Percentiles rank a stretch among this genome's conserved stretches.
These are phyloP conservation scores for Colletotrichum brevisporum DNA, from an alignment of 2,329 filamentous ascomycete species.

Conservation along the genomic window DNA sequence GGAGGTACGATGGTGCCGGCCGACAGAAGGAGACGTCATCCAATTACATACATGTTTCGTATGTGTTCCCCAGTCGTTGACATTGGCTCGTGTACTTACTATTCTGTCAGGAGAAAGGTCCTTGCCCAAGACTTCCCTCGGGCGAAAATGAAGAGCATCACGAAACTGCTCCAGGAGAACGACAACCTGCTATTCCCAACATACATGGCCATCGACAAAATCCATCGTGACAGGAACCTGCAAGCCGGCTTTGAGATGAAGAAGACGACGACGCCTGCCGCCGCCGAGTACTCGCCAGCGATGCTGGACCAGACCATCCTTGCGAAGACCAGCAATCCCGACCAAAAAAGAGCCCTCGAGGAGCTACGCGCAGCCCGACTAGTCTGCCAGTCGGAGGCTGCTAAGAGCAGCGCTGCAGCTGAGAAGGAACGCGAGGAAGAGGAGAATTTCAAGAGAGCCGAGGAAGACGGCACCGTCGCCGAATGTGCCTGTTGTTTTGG, in stretches of 20 bases:
- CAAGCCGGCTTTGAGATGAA: conserved; percentile 48
- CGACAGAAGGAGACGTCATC: neutral
- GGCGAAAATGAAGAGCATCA: conserved; percentile 47
- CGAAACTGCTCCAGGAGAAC: conserved; percentile 43
- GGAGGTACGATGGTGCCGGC: conserved; percentile 2
- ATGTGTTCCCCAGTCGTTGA: conserved; percentile 2
- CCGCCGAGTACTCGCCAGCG: conserved; percentile 40
- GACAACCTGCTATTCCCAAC: conserved; percentile 51
- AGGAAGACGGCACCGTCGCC: conserved; percentile 64
- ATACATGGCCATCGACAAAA: conserved; percentile 51
- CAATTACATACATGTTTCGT: conserved; percentile 24
- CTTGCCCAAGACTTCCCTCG: conserved; percentile 54
- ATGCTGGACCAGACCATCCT: conserved; percentile 43
- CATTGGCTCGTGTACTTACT: neutral
- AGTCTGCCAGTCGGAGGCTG: conserved; percentile 46
- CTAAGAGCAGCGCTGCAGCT: conserved; percentile 42
- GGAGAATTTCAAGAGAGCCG: conserved; percentile 58
- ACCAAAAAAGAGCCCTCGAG: conserved; percentile 50
- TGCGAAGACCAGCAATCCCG: neutral
- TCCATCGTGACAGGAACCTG: conserved; percentile 2
- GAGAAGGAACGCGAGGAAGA: conserved; percentile 53
- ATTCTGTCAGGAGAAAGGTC: conserved; percentile 42
- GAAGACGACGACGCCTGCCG: conserved; percentile 43
- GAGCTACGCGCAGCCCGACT: conserved; percentile 57
- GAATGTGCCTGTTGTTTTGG: conserved; percentile 84